These are phyloP conservation scores for Apophysomyces ossiformis DNA, from an alignment of 371 early-diverging fungal genomes.

Conservation along the genomic window DNA sequence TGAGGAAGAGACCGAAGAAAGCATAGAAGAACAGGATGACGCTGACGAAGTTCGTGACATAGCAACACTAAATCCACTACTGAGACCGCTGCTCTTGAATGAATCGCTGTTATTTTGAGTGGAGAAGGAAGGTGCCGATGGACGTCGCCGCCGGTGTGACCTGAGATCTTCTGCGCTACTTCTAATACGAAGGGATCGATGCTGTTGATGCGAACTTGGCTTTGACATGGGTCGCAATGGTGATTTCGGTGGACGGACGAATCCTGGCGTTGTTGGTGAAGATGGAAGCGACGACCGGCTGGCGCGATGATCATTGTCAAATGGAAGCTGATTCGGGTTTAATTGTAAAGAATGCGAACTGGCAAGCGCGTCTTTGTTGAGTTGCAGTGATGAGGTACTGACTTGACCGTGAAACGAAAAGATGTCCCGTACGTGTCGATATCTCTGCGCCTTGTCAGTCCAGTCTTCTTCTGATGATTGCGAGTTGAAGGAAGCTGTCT, in stretches of 20 bases:
- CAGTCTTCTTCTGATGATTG: neutral
- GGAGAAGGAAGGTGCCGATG: slow-evolving; percentile 21
- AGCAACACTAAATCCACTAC: slow-evolving; percentile 8
- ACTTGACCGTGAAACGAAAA: slow-evolving; percentile 9
- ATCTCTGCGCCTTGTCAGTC: slow-evolving; percentile 1
- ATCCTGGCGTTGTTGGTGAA: neutral
- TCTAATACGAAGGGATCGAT: slow-evolving; percentile 12
- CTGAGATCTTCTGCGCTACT: slow-evolving; percentile 2
- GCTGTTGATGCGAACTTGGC: slow-evolving; percentile 9
- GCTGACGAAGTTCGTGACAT: slow-evolving; percentile 2
- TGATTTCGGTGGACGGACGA: slow-evolving; percentile 40
- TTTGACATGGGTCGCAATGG: slow-evolving; percentile 29
- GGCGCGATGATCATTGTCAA: neutral
- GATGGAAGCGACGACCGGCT: slow-evolving; percentile 1
- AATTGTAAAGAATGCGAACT: neutral
- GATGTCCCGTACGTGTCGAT: slow-evolving; percentile 26
- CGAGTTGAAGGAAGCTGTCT: neutral
- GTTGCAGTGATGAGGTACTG: neutral
- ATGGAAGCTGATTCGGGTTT: neutral
- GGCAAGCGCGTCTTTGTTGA: slow-evolving; percentile 1
- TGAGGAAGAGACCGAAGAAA: neutral
- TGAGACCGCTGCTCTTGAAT: slow-evolving; percentile 16
- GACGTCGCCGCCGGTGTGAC: slow-evolving; percentile 16
- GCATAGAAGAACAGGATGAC: slow-evolving; percentile 2
- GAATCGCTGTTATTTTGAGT: slow-evolving; percentile 13